A percentile compares a stretch with the other conserved stretches of the same genome.
Conservation (phyloP, 192 early-diverging fungal species). For the Podila minutissima region DNA sequence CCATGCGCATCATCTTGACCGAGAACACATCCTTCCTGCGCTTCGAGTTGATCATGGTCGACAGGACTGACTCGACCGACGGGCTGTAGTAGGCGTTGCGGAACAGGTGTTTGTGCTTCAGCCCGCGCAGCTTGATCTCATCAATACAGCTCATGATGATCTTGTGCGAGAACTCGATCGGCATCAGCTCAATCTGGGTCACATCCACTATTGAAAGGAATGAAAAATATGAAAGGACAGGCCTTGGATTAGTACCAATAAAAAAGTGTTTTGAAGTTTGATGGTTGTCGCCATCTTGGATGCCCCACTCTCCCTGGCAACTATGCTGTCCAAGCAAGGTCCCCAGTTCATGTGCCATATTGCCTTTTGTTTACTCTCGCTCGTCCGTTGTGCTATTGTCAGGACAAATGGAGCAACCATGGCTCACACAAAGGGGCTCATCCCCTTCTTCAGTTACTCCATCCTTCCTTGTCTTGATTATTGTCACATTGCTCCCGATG, state of each 20-base stretch:
- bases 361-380: too few species aligned
- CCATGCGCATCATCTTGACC: constrained; percentile 43
- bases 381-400: too few species aligned
- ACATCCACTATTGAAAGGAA: constrained; percentile 20
- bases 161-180: constrained; percentile 39
- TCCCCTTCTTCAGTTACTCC: too few species aligned
- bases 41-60: constrained; percentile 7
- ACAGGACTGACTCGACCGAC: constrained; percentile 24
- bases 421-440: too few species aligned
- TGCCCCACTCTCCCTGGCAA: too few species aligned
- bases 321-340: too few species aligned
- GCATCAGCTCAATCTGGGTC: constrained; percentile 30
- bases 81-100: constrained; percentile 44
- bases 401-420: too few species aligned
- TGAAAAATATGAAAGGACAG: not conserved
- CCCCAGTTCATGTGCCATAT: too few species aligned
- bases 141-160: constrained; percentile 46
- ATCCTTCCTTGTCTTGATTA: too few species aligned
- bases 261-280: not conserved
- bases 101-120: constrained; percentile 39
- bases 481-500: too few species aligned
- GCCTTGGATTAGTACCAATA: too few species aligned
- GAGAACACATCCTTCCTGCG: constrained; percentile 14
- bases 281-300: too few species aligned
- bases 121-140: constrained; percentile 29